Percentiles rank a stretch among this genome's conserved stretches.
Conservation (phyloP, 176 grass and related monocot genomes). For the Elaeis guineensis region DNA sequence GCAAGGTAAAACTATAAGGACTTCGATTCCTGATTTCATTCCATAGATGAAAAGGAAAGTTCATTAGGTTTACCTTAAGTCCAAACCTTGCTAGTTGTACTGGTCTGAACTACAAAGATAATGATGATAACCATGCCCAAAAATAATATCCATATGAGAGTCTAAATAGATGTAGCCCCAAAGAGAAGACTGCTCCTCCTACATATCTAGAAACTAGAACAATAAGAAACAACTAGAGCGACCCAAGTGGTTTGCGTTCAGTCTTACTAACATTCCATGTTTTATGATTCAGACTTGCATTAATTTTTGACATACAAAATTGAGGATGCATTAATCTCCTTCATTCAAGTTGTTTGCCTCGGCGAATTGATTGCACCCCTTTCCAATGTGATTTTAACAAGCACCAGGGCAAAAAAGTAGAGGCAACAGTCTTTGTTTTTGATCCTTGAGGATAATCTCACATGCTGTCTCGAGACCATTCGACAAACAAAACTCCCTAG, state of each 20-base stretch:
- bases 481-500: too few species aligned
- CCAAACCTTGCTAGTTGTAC: too few species aligned
- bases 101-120: too few species aligned
- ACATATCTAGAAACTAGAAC: not conserved
- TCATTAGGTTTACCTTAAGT: too few species aligned
- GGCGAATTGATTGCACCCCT: constrained; percentile 13
- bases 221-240: not conserved
- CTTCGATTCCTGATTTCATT: too few species aligned
- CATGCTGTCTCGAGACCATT: constrained; percentile 7
- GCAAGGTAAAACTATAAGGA: too few species aligned
- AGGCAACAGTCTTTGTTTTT: not conserved
- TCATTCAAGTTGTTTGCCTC: constrained; percentile 16
- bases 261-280: not conserved
- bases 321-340: constrained; percentile 19
- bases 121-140: too few species aligned
- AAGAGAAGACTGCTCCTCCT: too few species aligned
- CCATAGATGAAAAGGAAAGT: too few species aligned
- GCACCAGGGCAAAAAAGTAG: not conserved
- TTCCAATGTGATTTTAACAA: not conserved
- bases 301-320: constrained; percentile 15
- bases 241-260: not conserved
- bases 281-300: constrained; percentile 6
- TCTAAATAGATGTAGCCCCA: too few species aligned
- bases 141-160: too few species aligned
- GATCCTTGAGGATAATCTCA: constrained; percentile 11